Evolutionary conservation across 306 rosid species (phyloP), one percentile per base, ranked within the genome.

Genomic region (Canavalia ensiformis): DNA sequence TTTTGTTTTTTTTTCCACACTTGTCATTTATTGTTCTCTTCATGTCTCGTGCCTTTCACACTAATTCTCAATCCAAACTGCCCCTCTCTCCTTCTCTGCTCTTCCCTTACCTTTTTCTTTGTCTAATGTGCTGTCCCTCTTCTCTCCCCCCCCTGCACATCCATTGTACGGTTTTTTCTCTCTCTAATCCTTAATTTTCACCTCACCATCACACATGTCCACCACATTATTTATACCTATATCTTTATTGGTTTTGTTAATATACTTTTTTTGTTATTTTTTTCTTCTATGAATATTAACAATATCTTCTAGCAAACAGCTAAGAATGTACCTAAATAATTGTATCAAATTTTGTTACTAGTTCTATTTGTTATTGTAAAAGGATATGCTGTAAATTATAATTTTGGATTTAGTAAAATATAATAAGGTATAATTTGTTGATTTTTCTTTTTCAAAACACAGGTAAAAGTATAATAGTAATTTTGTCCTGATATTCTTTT

Each of bases 41-140:
- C 55, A 60, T 83, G 97, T 91, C 86, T 71, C 60, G 93, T 93
- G 92, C 91, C 90, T 93, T 89, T 88, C 97, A 89, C 86, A 79
- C 94, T 85, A 88, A 87, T 90, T 89, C 97, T 91, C 87, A 90
- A 92, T 92, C 94, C 97, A 84, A 92, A 89, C 92, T 92, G 97
- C 95, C 89, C 76, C 88, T 87, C 89, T 83, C 82, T 79, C 39
- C 45, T 83, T 68, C 85, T 74, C 64, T 44, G 0, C 41, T 37
- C 4, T 4, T 37, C 13, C 55, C 59, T 67, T 76, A 64, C 83
- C 88, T 82, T 77, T 81, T 88, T 66, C 89, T 59, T 80, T 89
- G 85, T 88, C 87, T 34, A 31, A 41, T 62, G 12, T 50, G 33
- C 71, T 77, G 80, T 83, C 84, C 79, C 6, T 2, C 57, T 44